phyloP scores from a whole-genome alignment of 768 basidiomycete species.

The Pisolithus sp. region DNA sequence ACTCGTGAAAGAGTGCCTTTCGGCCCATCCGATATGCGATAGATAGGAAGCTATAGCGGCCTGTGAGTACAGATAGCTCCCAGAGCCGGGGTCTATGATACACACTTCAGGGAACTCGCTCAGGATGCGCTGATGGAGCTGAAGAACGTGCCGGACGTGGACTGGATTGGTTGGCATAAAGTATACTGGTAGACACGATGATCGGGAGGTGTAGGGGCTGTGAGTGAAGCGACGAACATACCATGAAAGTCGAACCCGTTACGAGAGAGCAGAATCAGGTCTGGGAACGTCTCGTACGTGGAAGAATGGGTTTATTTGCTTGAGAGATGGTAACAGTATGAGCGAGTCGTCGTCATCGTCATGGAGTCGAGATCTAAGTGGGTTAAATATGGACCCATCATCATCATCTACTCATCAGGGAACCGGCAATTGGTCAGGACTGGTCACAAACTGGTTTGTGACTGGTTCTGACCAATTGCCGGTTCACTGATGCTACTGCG shows the following conservation, averaged over 20 bases:
- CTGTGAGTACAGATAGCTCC: neutral
- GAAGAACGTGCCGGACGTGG: slow-evolving; percentile 43
- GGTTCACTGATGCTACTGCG: no score
- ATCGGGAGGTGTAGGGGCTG: neutral
- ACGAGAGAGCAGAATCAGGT: slow-evolving; percentile 45
- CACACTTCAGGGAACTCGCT: slow-evolving; percentile 65
- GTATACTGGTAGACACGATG: slow-evolving; percentile 41
- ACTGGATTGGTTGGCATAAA: slow-evolving; percentile 44
- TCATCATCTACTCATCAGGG: no score
- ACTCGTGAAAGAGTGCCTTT: slow-evolving; percentile 40
- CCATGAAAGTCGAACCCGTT: slow-evolving; percentile 74
- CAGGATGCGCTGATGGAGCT: slow-evolving; percentile 52
- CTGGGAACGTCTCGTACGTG: slow-evolving; percentile 48
- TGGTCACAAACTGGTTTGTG: no score
- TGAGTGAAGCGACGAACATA: slow-evolving; percentile 25
- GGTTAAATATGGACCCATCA: no score
- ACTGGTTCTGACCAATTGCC: no score
- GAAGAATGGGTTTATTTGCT: slow-evolving; percentile 31
- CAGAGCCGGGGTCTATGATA: neutral
- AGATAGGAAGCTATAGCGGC: slow-evolving; percentile 47
- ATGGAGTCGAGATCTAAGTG: no score
- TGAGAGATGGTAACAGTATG: neutral
- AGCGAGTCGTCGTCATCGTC: neutral
- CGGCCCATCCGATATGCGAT: slow-evolving; percentile 54
- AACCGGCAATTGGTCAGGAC: no score